phyloP scores from a whole-genome alignment of 352 stramenopile species.

The Thraustochytrium sp. region DNA sequence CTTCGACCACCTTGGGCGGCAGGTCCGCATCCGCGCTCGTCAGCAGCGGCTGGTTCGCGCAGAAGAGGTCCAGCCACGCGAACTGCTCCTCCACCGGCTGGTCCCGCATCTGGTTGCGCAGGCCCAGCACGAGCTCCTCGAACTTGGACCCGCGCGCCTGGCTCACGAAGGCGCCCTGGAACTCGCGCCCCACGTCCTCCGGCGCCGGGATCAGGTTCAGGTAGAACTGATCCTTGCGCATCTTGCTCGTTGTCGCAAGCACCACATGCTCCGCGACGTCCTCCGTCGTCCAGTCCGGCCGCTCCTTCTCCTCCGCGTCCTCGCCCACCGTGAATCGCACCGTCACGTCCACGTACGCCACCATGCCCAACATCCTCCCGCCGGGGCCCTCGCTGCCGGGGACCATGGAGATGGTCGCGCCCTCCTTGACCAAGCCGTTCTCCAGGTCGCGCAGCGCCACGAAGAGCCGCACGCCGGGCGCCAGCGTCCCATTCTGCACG shows the following conservation, averaged over 20 bases:
- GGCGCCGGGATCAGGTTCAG: background rate
- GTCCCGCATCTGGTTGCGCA: background rate
- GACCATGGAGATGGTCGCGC: background rate
- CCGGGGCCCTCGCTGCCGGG: background rate
- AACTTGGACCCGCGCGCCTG: slow-evolving; percentile 1
- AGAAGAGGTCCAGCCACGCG: slow-evolving; percentile 35
- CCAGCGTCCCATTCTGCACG: background rate
- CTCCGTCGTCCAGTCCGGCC: slow-evolving; percentile 29
- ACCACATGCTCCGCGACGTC: slow-evolving; percentile 36
- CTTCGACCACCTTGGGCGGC: background rate
- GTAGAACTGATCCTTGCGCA: background rate
- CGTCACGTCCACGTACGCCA: background rate
- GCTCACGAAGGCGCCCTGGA: slow-evolving; percentile 29
- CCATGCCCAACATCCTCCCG: background rate
- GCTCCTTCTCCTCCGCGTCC: background rate
- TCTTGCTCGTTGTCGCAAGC: background rate
- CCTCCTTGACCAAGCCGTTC: background rate
- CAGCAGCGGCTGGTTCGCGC: slow-evolving; percentile 23
- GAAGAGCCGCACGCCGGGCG: background rate
- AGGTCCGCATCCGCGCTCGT: background rate
- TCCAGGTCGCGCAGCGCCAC: background rate
- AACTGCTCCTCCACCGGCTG: background rate
- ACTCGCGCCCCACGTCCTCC: background rate
- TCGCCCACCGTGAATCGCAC: background rate
- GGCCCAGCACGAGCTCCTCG: background rate